Base-by-base conservation (phyloP, 768 basidiomycete genomes). In the Phylloporus scabripes region DNA sequence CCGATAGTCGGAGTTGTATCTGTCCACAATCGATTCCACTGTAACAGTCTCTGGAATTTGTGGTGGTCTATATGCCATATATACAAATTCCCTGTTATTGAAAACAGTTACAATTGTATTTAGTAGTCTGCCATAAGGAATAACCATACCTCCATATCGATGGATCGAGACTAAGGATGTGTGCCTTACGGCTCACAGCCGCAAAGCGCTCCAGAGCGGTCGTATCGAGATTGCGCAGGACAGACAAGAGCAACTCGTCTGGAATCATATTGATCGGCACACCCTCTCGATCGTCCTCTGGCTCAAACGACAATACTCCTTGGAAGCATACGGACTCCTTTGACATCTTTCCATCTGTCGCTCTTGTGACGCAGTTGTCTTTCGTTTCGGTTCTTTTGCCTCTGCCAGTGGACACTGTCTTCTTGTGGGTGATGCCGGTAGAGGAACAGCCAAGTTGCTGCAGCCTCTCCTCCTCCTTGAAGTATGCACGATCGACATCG, bases 141-240 rank as follows among this genome's bases (percentile, higher is more conserved):
- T 15, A 46, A 45, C 33, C 74, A 42, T 54, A 87, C 90, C 82
- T 85, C 91, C 91, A 93, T 47, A 91, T 77, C 3, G 72, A 71
- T 17, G 76, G 67, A 52, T 90, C 87, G 44, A 91, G 67, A 9
- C 81, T 82, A 17, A 94, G 55, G 8, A 90, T 59, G 36, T 92
- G 77, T 5, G 87, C 85, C 60, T 84, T 91, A 48, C 85, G 80
- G 61, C 79, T 81, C 2, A 87, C 80, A 17, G 68, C 58, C 0
- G 81, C 92, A 59, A 96, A 92, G 8, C 86, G 77, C 64, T 93
- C 92, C 31, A 95, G 70, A 20, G 81, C 66, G 2, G 78, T 74
- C 2, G 78, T 73, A 57, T 90, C 85, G 34, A 95, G 71, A 52
- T 74, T 73, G 26, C 74, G 69, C n/a, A 94, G 67, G 46, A 93